Conservation (phyloP, 495 filamentous ascomycete genomes). For the Schizothecium vesticola region DNA sequence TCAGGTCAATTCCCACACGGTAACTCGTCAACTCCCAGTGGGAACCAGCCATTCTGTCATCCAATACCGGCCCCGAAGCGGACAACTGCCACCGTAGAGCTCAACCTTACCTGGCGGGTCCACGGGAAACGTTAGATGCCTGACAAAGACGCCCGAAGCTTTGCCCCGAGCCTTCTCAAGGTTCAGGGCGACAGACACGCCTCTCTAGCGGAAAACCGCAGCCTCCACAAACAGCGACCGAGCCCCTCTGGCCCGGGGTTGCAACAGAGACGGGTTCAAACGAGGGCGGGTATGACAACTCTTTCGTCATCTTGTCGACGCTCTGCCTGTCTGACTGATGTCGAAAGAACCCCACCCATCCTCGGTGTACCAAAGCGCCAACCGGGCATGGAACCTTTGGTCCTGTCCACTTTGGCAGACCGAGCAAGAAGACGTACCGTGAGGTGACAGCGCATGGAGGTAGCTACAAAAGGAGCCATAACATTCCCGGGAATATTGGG, state of each 20-base stretch:
- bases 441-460: not conserved
- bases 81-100: too few species aligned
- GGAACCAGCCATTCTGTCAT: too few species aligned
- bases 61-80: too few species aligned
- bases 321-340: not conserved
- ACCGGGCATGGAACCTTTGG: not conserved
- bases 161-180: not conserved
- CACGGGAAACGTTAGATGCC: too few species aligned
- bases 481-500: not conserved
- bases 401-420: not conserved
- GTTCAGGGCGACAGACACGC: not conserved
- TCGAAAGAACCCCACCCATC: not conserved
- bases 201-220: not conserved
- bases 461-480: too few species aligned
- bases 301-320: not conserved
- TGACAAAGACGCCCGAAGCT: too few species aligned
- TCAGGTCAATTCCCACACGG: too few species aligned
- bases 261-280: not conserved
- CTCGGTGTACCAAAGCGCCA: not conserved
- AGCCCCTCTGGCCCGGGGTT: not conserved
- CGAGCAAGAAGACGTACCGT: not conserved
- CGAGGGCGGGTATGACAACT: not conserved
- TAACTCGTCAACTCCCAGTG: too few species aligned
- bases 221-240: not conserved
- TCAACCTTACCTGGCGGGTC: too few species aligned